Evolutionary conservation across 768 basidiomycete species (phyloP).

Genomic region (Russula brevipes): DNA sequence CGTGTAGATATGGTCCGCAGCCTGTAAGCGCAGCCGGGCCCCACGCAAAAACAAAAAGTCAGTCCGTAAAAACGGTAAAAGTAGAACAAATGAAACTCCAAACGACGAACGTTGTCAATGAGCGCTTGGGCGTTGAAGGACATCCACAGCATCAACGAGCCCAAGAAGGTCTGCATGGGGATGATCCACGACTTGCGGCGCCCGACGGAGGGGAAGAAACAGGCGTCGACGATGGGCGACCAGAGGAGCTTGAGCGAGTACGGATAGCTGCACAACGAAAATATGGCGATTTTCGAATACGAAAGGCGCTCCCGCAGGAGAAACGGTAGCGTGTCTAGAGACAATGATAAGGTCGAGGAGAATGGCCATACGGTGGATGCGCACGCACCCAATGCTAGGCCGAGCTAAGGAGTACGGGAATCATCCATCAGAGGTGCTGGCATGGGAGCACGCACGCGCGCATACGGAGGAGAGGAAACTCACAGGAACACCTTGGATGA

Average conservation of each 20-base stretch:
- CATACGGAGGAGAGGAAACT: conserved; percentile 30
- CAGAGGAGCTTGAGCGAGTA: conserved; percentile 96
- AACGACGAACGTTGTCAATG: conserved; percentile 63
- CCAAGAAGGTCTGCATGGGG: conserved; percentile 91
- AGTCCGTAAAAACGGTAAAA: background rate
- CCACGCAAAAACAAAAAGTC: background rate
- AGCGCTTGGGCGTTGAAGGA: conserved; percentile 67
- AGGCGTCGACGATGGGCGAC: conserved; percentile 95
- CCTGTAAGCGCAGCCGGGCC: conserved; percentile 42
- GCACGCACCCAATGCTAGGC: conserved; percentile 25
- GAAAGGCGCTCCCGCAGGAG: conserved; percentile 91
- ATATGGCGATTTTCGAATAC: conserved; percentile 93
- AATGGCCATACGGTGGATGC: conserved; percentile 48
- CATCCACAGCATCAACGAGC: conserved; percentile 73
- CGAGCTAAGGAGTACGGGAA: background rate
- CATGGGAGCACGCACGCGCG: too few relatives aligned
- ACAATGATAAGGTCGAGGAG: conserved; percentile 44
- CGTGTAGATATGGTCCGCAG: conserved; percentile 68
- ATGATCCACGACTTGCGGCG: conserved; percentile 98
- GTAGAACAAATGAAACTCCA: background rate
- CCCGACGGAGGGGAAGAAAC: conserved; percentile 75
- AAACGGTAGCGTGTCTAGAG: conserved; percentile 88
- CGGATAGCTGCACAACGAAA: conserved; percentile 87
- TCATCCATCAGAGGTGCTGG: background rate
- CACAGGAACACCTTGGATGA: conserved; percentile 84